Conservation (phyloP, 2,329 filamentous ascomycete genomes). For the Talaromyces sp. region DNA sequence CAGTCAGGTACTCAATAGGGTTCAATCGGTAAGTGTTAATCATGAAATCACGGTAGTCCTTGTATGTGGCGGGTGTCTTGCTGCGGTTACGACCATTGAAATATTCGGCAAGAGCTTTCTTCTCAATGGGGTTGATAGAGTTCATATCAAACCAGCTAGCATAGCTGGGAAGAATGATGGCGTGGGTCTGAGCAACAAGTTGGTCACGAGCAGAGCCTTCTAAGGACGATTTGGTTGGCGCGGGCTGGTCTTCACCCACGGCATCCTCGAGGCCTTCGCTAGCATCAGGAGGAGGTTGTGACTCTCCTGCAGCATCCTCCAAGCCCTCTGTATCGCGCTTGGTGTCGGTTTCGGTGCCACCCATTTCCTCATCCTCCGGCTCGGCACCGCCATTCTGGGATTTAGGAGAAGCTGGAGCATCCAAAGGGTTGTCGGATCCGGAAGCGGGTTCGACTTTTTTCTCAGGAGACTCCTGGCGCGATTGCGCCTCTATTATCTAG, state of each 20-base stretch:
- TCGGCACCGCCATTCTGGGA: slow-evolving; percentile 62
- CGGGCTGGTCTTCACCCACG: slow-evolving; percentile 56
- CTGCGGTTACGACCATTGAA: slow-evolving; percentile 98
- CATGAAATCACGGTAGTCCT: slow-evolving; percentile 99
- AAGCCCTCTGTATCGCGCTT: slow-evolving; percentile 51
- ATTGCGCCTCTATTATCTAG: slow-evolving; percentile 33
- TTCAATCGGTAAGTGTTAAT: slow-evolving; percentile 98
- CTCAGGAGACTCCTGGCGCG: slow-evolving; percentile 33
- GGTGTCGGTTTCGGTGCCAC: slow-evolving; percentile 57
- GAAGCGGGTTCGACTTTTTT: slow-evolving; percentile 32
- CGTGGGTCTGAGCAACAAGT: slow-evolving; percentile 88
- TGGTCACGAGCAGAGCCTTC: slow-evolving; percentile 89
- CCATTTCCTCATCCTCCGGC: slow-evolving; percentile 78
- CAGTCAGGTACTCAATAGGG: slow-evolving; percentile 92
- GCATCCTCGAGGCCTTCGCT: slow-evolving; percentile 28
- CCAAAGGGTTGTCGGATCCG: slow-evolving; percentile 66
- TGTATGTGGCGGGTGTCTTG: slow-evolving; percentile 96
- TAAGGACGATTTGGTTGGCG: slow-evolving; percentile 76
- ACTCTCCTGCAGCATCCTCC: slow-evolving; percentile 50
- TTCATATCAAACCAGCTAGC: slow-evolving; percentile 99
- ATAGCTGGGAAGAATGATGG: slow-evolving; percentile 96
- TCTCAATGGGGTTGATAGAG: slow-evolving; percentile 84
- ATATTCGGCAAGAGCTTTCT: slow-evolving; percentile 93
- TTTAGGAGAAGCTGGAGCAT: slow-evolving; percentile 67
- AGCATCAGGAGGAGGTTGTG: slow-evolving; percentile 50